Evolutionary conservation across 2,329 filamentous ascomycete species (phyloP).

Genomic region (Scortechinia acanthostroma): DNA sequence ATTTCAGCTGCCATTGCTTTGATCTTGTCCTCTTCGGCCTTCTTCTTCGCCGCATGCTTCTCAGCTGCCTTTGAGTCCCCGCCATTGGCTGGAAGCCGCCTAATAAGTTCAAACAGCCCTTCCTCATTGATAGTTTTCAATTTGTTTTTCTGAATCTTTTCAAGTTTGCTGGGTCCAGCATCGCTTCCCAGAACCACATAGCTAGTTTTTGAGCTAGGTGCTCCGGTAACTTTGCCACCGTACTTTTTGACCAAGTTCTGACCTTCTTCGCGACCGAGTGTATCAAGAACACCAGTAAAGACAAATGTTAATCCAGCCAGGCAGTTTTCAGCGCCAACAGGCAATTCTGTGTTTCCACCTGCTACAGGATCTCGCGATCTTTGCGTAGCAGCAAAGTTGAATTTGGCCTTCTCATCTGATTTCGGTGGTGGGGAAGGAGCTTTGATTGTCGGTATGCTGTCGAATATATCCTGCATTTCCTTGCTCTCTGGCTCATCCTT

Average conservation of each 20-base stretch:
- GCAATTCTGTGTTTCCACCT: conserved; percentile 48
- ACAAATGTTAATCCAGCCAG: conserved; percentile 66
- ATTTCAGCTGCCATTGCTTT: conserved; percentile 59
- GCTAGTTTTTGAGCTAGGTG: conserved; percentile 63
- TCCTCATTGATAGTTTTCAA: conserved; percentile 68
- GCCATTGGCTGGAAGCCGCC: conserved; percentile 55
- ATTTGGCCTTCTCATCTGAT: conserved; percentile 47
- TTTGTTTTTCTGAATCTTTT: conserved; percentile 54
- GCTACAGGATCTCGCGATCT: conserved; percentile 39
- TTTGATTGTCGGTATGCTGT: conserved; percentile 58
- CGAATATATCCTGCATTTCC: conserved; percentile 60
- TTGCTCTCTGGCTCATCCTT: conserved; percentile 45
- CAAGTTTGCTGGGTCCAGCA: conserved; percentile 65
- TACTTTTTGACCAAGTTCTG: conserved; percentile 63
- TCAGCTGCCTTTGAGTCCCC: conserved; percentile 63
- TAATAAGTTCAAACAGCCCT: conserved; percentile 60
- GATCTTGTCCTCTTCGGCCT: conserved; percentile 59
- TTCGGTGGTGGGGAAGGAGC: conserved; percentile 59
- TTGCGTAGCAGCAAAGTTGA: conserved; percentile 21
- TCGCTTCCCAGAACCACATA: conserved; percentile 65
- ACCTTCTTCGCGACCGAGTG: conserved; percentile 58
- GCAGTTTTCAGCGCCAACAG: conserved; percentile 61
- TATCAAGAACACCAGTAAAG: conserved; percentile 62
- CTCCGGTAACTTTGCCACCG: conserved; percentile 60
- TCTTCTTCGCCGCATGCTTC: conserved; percentile 55